Conservation (phyloP, 2,329 filamentous ascomycete genomes). For the Aspergillus thermomutatus region DNA sequence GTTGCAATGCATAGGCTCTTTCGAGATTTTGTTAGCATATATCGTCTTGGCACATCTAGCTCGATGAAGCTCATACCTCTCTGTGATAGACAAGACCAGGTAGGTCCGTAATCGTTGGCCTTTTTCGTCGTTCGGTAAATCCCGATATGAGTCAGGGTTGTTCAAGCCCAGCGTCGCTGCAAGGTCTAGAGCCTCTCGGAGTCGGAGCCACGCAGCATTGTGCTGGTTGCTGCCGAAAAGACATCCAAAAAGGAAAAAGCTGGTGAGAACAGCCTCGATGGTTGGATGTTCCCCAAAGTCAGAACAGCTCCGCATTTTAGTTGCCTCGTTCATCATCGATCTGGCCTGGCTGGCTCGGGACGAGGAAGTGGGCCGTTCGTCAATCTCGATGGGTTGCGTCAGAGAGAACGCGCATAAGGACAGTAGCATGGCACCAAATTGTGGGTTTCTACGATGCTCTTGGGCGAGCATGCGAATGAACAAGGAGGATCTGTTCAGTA, state of each 20-base stretch:
- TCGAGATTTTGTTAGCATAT: conserved; percentile 1
- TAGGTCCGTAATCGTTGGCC: conserved; percentile 39
- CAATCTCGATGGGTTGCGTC: conserved; percentile 44
- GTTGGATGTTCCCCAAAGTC: conserved; percentile 42
- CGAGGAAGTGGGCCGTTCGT: conserved; percentile 35
- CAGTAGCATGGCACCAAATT: conserved; percentile 44
- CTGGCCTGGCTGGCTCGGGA: conserved; percentile 38
- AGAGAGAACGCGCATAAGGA: conserved; percentile 43
- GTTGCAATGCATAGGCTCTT: conserved; percentile 43
- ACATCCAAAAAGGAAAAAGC: conserved; percentile 73
- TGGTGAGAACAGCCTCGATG: conserved; percentile 55
- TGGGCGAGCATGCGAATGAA: conserved; percentile 41
- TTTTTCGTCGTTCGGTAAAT: conserved; percentile 34
- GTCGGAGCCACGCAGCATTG: conserved; percentile 72
- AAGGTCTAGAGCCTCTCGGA: conserved; percentile 62
- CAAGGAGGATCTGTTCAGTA: conserved; percentile 39
- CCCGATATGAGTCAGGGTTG: conserved; percentile 36
- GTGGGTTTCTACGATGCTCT: conserved; percentile 42
- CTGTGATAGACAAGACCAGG: conserved; percentile 35
- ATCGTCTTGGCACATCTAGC: neutral
- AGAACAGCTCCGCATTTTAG: conserved; percentile 42
- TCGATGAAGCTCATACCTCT: conserved; percentile 23
- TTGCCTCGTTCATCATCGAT: conserved; percentile 42
- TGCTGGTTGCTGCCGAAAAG: conserved; percentile 69
- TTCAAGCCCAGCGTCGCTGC: conserved; percentile 41